phyloP scores from a whole-genome alignment of 164 flowering plant genomes.

The Chloranthus sessilifolius region DNA sequence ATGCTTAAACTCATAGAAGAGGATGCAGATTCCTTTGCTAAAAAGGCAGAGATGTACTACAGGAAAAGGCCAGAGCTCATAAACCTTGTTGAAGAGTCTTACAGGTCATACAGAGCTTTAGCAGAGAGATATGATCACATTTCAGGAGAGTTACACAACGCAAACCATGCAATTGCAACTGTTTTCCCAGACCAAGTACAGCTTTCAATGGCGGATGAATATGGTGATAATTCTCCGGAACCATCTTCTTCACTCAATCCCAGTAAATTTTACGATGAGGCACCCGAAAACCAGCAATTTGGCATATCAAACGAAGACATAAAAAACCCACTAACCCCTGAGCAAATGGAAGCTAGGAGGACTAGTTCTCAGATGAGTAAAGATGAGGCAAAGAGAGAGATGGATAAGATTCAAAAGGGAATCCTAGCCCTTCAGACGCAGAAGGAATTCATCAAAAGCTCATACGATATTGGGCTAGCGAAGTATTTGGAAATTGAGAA shows the following conservation, averaged over 20 bases:
- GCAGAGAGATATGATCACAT: constrained; percentile 85
- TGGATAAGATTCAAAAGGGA: constrained; percentile 59
- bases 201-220: constrained; percentile 46
- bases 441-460: constrained; percentile 68
- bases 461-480: constrained; percentile 43
- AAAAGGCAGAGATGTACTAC: constrained; percentile 82
- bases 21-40: constrained; percentile 78
- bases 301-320: constrained; percentile 25
- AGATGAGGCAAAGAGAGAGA: constrained; percentile 28
- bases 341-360: constrained; percentile 16
- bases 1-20: constrained; percentile 66
- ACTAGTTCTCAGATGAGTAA: constrained; percentile 19
- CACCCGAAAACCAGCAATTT: constrained; percentile 19
- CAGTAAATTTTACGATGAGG: constrained; percentile 4
- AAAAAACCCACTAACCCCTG: constrained; percentile 18
- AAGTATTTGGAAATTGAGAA: constrained; percentile 67
- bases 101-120: constrained; percentile 65
- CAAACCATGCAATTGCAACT: constrained; percentile 75
- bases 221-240: constrained; percentile 12
- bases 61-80: constrained; percentile 76
- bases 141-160: constrained; percentile 72
- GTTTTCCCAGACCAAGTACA: constrained; percentile 71
- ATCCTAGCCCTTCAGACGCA: constrained; percentile 71
- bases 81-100: constrained; percentile 65
- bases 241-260: constrained; percentile 7